phyloP scores from a whole-genome alignment of 805 yeast genomes.

The Starmerella powellii region DNA sequence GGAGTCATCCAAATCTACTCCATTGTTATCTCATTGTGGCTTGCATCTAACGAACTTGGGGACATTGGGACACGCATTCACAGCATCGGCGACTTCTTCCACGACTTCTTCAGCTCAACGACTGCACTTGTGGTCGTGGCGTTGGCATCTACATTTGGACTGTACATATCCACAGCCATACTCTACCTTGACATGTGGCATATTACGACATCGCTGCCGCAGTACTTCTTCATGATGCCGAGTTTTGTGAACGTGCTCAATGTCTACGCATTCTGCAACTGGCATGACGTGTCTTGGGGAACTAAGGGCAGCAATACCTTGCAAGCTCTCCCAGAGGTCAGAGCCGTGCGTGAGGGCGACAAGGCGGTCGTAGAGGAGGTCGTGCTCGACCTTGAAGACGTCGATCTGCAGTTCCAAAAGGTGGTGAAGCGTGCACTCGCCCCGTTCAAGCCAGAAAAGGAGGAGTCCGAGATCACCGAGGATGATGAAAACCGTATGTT shows the following conservation, averaged over 20 bases:
- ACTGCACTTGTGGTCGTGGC: constrained; percentile 49
- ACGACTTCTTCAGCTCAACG: constrained; percentile 33
- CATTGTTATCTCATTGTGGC: constrained; percentile 45
- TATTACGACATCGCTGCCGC: constrained; percentile 41
- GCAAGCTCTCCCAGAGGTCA: constrained; percentile 41
- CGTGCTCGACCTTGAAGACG: constrained; percentile 39
- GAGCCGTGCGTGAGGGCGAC: constrained; percentile 42
- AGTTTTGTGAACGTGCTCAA: constrained; percentile 38
- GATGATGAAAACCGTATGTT: constrained; percentile 34
- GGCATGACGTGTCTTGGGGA: constrained; percentile 65
- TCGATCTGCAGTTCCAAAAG: constrained; percentile 39
- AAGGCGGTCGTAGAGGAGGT: constrained; percentile 40
- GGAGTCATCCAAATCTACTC: constrained; percentile 51
- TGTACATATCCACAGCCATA: constrained; percentile 47
- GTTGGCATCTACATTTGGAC: constrained; percentile 47
- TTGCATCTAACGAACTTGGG: constrained; percentile 43
- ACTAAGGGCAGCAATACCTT: constrained; percentile 54
- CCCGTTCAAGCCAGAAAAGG: constrained; percentile 35
- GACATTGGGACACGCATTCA: constrained; percentile 24
- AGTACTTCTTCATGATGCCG: constrained; percentile 30
- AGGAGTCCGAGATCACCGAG: constrained; percentile 16
- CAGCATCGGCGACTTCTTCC: constrained; percentile 25
- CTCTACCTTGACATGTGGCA: constrained; percentile 59
- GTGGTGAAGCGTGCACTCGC: constrained; percentile 42
- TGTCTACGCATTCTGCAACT: constrained; percentile 58